Evolutionary conservation across 2,329 filamentous ascomycete species (phyloP).

Genomic region (Diplodia seriata): DNA sequence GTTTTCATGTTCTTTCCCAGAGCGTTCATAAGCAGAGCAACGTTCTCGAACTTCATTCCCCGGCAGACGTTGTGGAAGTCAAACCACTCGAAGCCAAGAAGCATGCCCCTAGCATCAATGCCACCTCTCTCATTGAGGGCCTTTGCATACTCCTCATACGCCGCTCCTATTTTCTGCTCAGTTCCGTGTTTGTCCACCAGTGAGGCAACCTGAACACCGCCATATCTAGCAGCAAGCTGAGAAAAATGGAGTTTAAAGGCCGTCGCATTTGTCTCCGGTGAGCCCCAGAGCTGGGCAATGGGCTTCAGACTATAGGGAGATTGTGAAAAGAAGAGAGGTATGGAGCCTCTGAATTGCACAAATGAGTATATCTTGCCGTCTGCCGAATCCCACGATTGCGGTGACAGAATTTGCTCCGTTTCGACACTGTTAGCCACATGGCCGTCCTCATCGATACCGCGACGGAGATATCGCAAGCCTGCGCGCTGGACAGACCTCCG

Average conservation of each 20-base stretch:
- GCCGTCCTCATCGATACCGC: conserved; percentile 89
- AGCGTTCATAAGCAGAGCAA: conserved; percentile 76
- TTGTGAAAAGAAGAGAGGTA: conserved; percentile 94
- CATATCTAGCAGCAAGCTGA: conserved; percentile 72
- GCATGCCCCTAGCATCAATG: conserved; percentile 54
- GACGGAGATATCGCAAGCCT: conserved; percentile 85
- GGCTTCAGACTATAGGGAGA: conserved; percentile 94
- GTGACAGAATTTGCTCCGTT: conserved; percentile 90
- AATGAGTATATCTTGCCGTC: conserved; percentile 76
- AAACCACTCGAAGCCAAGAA: conserved; percentile 88
- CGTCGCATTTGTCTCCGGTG: conserved; percentile 74
- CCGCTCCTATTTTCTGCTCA: conserved; percentile 78
- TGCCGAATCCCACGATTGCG: conserved; percentile 67
- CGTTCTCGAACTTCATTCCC: conserved; percentile 98
- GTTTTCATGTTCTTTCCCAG: conserved; percentile 71
- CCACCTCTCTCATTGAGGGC: conserved; percentile 67
- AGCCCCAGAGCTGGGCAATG: conserved; percentile 80
- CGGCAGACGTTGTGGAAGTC: conserved; percentile 93
- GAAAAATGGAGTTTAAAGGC: conserved; percentile 84
- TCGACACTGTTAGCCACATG: conserved; percentile 90
- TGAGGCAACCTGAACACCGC: conserved; percentile 77
- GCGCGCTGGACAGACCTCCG: conserved; percentile 84
- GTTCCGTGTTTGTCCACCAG: conserved; percentile 88
- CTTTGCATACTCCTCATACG: conserved; percentile 74
- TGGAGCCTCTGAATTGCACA: conserved; percentile 86